Base-by-base conservation (phyloP, 306 rosid species). In the Canavalia ensiformis region DNA sequence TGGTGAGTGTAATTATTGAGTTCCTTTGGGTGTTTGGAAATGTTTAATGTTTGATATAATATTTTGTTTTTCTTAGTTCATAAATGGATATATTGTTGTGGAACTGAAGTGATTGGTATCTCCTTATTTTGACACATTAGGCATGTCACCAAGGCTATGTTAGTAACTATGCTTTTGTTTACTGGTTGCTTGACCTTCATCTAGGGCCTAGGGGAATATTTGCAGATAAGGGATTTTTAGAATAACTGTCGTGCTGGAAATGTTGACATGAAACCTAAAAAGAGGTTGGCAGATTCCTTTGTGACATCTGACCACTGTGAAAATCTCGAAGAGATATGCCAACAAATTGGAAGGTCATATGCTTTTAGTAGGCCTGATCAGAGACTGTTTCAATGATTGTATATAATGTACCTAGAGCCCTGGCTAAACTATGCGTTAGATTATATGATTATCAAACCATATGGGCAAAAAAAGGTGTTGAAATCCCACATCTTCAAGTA, bases 1-100 rank as follows among this genome's bases (percentile, higher is more conserved):
- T 95, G 93, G 99, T 95, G 83, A 72, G 96, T 83, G 77, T 58
- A 69, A 50, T 47, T 31, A 54, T 46, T 51, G 56, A 55, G 69
- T 56, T 86, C 74, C 9, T 30, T 63, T 86, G 6, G 41, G 52
- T 66, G 62, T 29, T 74, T 63, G 57, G 47, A 52, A 46, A 18
- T 62, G 78, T 60, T 58, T 10, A 59, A 50, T 83, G 47, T 18
- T 82, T 52, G 56, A 6, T 63, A 4, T 71, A 30, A 13, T n/a
- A 11, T 58, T 81, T 56, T 30, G 8, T 12, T 62, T 58, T 56
- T 42, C 37, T 31, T 77, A 31, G 74, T 55, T 76, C 54, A 52
- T 73, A 45, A 37, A 82, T 72, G 45, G 37, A 45, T 35, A 39
- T 75, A 7, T 37, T 72, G 76, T 34, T 64, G 68, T 57, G 25